Base-by-base conservation (phyloP, 1,284 basidiomycete genomes). In the Sporisorium sorghi region DNA sequence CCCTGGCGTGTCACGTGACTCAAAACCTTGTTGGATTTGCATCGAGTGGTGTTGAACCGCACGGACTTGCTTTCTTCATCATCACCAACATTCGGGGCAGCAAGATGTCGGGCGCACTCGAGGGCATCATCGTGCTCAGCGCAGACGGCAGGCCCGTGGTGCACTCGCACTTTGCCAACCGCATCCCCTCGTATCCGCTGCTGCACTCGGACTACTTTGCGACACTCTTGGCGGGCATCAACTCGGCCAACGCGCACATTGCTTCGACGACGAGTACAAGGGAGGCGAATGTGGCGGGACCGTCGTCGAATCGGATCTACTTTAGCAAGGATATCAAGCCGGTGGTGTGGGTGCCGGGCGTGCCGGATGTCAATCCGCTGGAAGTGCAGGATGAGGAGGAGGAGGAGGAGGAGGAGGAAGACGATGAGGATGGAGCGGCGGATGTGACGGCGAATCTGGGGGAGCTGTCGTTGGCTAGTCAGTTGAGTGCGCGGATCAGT, bases 51-150 rank as follows among this genome's bases (percentile, higher is more conserved):
- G n/a, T n/a, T n/a, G n/a, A n/a, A n/a, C 37, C 37, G 50, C 35
- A 40, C 35, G 15, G n/a, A 19, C n/a, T 35, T 26, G 11, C 14
- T 19, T 10, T 14, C n/a, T 6, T 49, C 55, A 57, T 39, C 23
- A n/a, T 14, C 37, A 2, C 6, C 37, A 8, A 17, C 12, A 3
- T 14, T 5, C 17, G 19, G n/a, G 5, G n/a, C 8, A 19, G 37
- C 49, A 35, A n/a, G 32, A 73, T 73, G 71, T 63, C 65, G 24
- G 65, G 64, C 8, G 44, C 54, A 44, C 39, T 97, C 84, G 94
- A 97, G 86, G 94, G 94, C 12, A 87, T 97, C 69, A 94, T 97
- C 81, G 91, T 96, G 69, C 87, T 96, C 58, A 93, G 94, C 85
- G 87, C 88, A 61, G 88, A 89, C 73, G 92, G 92, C 90, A 91